These are phyloP conservation scores for Pythium phragmitis DNA, from an alignment of 352 stramenopile species.

Conservation along the genomic window DNA sequence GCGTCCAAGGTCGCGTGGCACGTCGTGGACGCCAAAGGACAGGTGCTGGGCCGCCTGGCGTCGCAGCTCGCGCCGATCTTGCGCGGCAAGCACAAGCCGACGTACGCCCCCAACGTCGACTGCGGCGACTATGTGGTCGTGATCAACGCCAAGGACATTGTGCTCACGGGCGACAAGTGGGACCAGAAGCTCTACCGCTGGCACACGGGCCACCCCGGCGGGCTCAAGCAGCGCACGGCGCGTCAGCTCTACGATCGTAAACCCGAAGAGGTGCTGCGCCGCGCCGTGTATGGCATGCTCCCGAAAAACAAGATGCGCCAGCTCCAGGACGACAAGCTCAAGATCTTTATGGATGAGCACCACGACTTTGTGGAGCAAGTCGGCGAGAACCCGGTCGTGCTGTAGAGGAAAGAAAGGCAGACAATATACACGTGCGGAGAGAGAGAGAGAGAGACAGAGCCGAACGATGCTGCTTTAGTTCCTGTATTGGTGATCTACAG, in stretches of 20 bases:
- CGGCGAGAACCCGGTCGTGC: slow-evolving; percentile 77
- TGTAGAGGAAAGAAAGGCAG: slow-evolving; percentile 39
- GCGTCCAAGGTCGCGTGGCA: slow-evolving; percentile 92
- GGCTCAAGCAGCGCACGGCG: slow-evolving; percentile 94
- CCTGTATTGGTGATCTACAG: background rate
- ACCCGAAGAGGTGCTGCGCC: slow-evolving; percentile 94
- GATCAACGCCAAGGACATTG: slow-evolving; percentile 94
- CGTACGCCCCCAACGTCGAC: slow-evolving; percentile 96
- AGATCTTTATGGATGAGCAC: slow-evolving; percentile 93
- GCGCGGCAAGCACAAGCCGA: slow-evolving; percentile 99
- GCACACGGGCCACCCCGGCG: slow-evolving; percentile 97
- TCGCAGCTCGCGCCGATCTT: slow-evolving; percentile 96
- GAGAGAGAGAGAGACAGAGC: background rate
- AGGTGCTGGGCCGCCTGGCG: slow-evolving; percentile 96
- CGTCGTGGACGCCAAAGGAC: slow-evolving; percentile 94
- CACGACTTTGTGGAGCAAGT: slow-evolving; percentile 93
- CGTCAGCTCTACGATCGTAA: slow-evolving; percentile 94
- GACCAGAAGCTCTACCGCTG: slow-evolving; percentile 97
- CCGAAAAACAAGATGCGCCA: slow-evolving; percentile 96
- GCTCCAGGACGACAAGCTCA: slow-evolving; percentile 94
- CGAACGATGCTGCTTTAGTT: too few relatives aligned
- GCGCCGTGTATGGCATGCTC: slow-evolving; percentile 97
- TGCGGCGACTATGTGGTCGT: slow-evolving; percentile 98
- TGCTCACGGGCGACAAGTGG: slow-evolving; percentile 97
- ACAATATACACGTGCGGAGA: background rate